phyloP scores from a whole-genome alignment of 139 green algal species.

The Deuterostichococcus epilithicus region DNA sequence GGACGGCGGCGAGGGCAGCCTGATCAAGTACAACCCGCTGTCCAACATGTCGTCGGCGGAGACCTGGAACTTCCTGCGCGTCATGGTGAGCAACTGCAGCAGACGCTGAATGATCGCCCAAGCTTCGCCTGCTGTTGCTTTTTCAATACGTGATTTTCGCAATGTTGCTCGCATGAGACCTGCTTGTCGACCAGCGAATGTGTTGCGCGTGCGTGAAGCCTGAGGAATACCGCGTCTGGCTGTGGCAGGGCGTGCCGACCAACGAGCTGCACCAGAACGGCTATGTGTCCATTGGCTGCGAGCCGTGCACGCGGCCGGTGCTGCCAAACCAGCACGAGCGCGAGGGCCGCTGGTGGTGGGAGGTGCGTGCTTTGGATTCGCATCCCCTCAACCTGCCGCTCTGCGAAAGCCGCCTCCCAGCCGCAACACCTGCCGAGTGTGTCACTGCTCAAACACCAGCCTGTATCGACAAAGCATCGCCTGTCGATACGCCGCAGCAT shows the following conservation, averaged over 20 bases:
- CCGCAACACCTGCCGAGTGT: no score
- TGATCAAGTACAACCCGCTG: constrained; percentile 99
- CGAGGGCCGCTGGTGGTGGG: constrained; percentile 99
- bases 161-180: no score
- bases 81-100: constrained; percentile 67
- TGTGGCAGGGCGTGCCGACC: constrained; percentile 66
- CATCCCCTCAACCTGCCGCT: no score
- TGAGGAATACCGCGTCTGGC: neutral
- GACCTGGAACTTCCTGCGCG: constrained; percentile 95
- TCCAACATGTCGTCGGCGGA: constrained; percentile 83
- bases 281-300: constrained; percentile 96
- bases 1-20: constrained; percentile 66
- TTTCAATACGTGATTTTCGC: no score
- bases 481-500: no score
- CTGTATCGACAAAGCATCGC: no score
- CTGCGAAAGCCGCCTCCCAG: no score
- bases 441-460: no score
- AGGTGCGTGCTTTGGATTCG: constrained; percentile 54
- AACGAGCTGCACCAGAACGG: constrained; percentile 90
- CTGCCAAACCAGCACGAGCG: constrained; percentile 95
- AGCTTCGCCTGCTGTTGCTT: no score
- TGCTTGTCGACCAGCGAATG: no score
- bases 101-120: no score
- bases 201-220: neutral
- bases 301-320: constrained; percentile 92